Percentiles rank a stretch among this genome's conserved stretches.
Evolutionary conservation across 140 eudicot genomes (phyloP).

Genomic region (Erigeron philadelphicus): DNA sequence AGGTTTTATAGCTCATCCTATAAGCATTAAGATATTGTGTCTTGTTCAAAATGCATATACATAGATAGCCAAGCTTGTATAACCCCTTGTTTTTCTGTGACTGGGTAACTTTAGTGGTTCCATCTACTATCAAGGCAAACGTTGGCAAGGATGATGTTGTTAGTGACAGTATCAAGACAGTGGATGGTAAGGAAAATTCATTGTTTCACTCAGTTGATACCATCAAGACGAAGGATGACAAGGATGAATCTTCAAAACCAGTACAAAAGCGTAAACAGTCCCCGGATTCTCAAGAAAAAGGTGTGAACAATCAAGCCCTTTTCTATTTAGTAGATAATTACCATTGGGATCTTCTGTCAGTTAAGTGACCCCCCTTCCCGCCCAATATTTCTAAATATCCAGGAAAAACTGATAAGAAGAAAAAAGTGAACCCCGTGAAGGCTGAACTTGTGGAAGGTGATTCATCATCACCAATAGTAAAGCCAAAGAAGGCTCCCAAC

Average conservation of each 20-base stretch:
- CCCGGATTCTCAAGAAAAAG: conserved; percentile 35
- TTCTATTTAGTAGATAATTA: not conserved
- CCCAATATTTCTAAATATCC: not conserved
- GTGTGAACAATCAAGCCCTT: conserved; percentile 21
- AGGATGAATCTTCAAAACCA: conserved; percentile 30
- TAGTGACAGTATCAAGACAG: conserved; percentile 18
- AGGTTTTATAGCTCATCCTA: conserved; percentile 40
- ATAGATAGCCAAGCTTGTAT: not conserved
- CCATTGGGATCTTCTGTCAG: conserved; percentile 3
- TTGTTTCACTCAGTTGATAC: conserved; percentile 31
- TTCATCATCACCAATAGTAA: conserved; percentile 23
- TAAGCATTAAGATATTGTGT: not conserved
- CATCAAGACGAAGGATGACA: conserved; percentile 28
- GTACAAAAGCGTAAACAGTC: conserved; percentile 27
- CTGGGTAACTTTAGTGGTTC: conserved; percentile 17
- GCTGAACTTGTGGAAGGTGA: conserved; percentile 32
- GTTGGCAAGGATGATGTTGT: conserved; percentile 2
- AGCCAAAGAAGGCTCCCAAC: conserved; percentile 29
- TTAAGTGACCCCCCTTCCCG: not conserved
- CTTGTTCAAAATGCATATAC: conserved; percentile 5
- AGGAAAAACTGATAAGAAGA: conserved; percentile 37
- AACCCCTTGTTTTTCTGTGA: conserved; percentile 1
- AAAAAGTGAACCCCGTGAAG: conserved; percentile 21
- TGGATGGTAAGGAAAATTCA: conserved; percentile 25
- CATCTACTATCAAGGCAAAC: conserved; percentile 23